These are phyloP conservation scores for Penicillium aurantiogriseum DNA, from an alignment of 2,329 filamentous ascomycete species.

Conservation along the genomic window DNA sequence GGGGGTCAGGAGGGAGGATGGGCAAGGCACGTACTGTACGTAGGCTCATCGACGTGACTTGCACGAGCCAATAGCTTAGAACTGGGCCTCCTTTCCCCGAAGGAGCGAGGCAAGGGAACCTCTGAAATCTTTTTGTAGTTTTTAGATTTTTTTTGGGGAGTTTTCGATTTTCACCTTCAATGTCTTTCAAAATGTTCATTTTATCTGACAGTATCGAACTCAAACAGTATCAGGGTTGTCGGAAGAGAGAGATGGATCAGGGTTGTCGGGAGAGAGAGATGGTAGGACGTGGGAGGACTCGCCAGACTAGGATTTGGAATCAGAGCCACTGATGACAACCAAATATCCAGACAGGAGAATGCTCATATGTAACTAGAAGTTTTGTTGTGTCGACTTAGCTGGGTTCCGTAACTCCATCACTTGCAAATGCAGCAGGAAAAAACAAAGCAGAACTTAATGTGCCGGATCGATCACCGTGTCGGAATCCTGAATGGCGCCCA, in stretches of 20 bases:
- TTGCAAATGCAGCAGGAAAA: conserved; percentile 3
- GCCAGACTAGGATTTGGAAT: conserved; percentile 33
- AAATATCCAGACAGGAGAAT: conserved; percentile 22
- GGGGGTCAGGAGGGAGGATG: conserved; percentile 5
- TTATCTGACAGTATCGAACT: conserved; percentile 1
- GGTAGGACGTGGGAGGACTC: conserved; percentile 12
- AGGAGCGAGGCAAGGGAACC: not conserved
- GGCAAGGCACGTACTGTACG: conserved; percentile 21
- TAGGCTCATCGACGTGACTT: conserved; percentile 14
- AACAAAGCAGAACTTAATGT: conserved; percentile 23
- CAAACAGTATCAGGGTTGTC: conserved; percentile 7
- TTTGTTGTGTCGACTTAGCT: conserved; percentile 41
- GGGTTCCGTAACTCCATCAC: conserved; percentile 27
- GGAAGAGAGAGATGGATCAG: not conserved
- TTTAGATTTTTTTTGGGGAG: not conserved
- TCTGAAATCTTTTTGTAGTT: not conserved
- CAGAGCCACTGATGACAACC: conserved; percentile 31
- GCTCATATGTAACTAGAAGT: conserved; percentile 32
- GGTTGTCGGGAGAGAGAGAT: not conserved
- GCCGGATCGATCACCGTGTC: conserved; percentile 37
- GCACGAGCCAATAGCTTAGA: conserved; percentile 2
- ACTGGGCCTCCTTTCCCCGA: not conserved
- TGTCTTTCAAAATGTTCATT: not conserved
- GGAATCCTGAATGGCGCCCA: conserved; percentile 34
- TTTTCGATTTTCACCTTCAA: not conserved